Percentiles rank a stretch among this genome's conserved stretches.
phyloP scores from a whole-genome alignment of 2,329 filamentous ascomycete genomes.

The Ceratocystis eucalypticola region DNA sequence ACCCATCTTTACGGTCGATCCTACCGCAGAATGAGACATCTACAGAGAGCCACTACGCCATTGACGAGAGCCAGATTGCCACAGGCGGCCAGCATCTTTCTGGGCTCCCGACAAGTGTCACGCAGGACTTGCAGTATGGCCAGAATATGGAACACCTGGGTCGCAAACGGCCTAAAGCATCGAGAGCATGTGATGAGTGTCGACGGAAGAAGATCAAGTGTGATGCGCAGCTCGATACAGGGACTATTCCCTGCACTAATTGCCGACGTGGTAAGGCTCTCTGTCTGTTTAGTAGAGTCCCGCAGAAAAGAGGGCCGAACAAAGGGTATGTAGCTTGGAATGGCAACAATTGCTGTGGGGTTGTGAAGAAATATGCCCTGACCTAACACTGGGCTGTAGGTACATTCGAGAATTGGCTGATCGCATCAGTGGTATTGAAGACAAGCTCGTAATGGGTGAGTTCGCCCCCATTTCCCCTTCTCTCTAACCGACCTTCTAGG shows the following conservation, averaged over 20 bases:
- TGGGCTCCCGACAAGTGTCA: constrained; percentile 15
- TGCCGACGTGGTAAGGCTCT: constrained; percentile 62
- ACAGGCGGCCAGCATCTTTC: constrained; percentile 8
- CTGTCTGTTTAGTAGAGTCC: constrained; percentile 76
- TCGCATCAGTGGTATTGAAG: constrained; percentile 68
- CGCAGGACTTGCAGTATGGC: constrained; percentile 21
- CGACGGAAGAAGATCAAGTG: constrained; percentile 83
- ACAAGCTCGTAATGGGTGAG: constrained; percentile 44
- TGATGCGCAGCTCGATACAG: constrained; percentile 62
- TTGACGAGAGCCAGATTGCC: constrained; percentile 18
- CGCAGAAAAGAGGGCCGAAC: constrained; percentile 76
- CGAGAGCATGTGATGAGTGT: constrained; percentile 78
- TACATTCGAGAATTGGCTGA: constrained; percentile 90
- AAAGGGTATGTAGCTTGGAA: constrained; percentile 61
- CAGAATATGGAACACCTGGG: constrained; percentile 33
- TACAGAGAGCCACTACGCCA: background rate
- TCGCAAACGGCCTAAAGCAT: constrained; percentile 72
- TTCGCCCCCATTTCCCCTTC: background rate
- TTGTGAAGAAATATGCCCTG: constrained; percentile 15
- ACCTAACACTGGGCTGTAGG: constrained; percentile 31
- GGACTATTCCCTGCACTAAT: constrained; percentile 63
- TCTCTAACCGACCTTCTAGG: no score
- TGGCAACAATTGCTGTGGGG: background rate
- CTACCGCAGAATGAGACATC: constrained; percentile 29
- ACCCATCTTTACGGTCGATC: constrained; percentile 32